A percentile compares a stretch with the other conserved stretches of the same genome.
These are phyloP conservation scores for Aspergillus ochraceoroseus DNA, from an alignment of 2,329 filamentous ascomycete genomes.

Conservation along the genomic window DNA sequence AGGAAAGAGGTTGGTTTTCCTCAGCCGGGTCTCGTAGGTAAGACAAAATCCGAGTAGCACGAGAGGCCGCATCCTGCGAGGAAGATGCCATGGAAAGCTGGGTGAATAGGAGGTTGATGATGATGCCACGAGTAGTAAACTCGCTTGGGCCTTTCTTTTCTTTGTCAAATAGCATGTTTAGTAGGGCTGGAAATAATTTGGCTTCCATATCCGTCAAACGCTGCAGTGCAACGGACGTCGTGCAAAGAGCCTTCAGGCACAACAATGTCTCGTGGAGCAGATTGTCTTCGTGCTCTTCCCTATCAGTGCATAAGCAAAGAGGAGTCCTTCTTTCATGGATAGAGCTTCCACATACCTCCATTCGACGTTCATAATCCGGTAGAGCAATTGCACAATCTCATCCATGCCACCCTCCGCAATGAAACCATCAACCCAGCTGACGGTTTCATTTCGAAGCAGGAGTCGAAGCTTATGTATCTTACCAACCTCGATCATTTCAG, in stretches of 20 bases:
- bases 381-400: slow-evolving; percentile 77
- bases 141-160: slow-evolving; percentile 97
- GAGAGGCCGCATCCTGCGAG: slow-evolving; percentile 55
- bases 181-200: slow-evolving; percentile 76
- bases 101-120: slow-evolving; percentile 82
- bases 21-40: slow-evolving; percentile 80
- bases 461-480: slow-evolving; percentile 90
- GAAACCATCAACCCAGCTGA: slow-evolving; percentile 91
- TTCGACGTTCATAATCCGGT: slow-evolving; percentile 91
- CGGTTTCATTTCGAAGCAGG: slow-evolving; percentile 86
- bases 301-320: slow-evolving; percentile 42
- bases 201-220: slow-evolving; percentile 74
- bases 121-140: slow-evolving; percentile 86
- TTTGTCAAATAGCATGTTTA: slow-evolving; percentile 91
- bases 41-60: slow-evolving; percentile 67
- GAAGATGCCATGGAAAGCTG: slow-evolving; percentile 68
- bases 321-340: no score
- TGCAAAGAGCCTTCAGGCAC: slow-evolving; percentile 90
- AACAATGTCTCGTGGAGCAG: slow-evolving; percentile 87
- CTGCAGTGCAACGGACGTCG: slow-evolving; percentile 77
- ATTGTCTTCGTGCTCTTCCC: slow-evolving; percentile 92
- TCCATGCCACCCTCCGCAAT: slow-evolving; percentile 86
- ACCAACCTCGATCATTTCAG: slow-evolving; percentile 82
- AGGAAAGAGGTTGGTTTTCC: slow-evolving; percentile 69
- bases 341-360: slow-evolving; percentile 66